These are phyloP conservation scores for Graphilbum sp. DNA, from an alignment of 2,329 filamentous ascomycete genomes.

Conservation along the genomic window DNA sequence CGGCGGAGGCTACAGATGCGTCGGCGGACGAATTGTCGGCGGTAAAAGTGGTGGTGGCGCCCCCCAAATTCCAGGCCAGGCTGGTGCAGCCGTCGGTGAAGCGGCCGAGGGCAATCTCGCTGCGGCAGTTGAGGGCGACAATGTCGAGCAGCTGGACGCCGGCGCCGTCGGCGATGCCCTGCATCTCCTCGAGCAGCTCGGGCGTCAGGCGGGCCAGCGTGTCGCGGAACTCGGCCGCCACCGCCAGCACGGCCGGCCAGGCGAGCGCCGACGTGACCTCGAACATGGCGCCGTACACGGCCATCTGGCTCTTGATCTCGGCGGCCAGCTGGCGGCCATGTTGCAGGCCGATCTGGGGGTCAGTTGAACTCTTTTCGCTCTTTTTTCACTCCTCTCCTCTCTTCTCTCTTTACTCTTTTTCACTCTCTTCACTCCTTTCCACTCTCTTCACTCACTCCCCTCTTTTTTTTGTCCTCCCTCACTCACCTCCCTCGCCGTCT, in stretches of 20 bases:
- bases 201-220: neutral
- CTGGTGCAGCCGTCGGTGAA: constrained; percentile 41
- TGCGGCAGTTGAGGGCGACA: constrained; percentile 38
- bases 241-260: neutral
- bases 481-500: neutral
- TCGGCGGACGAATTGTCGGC: too few species aligned
- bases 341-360: neutral
- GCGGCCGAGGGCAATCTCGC: constrained; percentile 39
- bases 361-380: too few species aligned
- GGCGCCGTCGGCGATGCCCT: constrained; percentile 31
- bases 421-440: too few species aligned
- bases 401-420: too few species aligned
- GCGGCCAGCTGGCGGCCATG: neutral
- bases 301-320: neutral
- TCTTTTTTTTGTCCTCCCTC: too few species aligned
- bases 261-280: neutral
- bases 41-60: too few species aligned
- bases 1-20: too few species aligned
- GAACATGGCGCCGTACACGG: neutral
- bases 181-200: constrained; percentile 20
- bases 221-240: neutral
- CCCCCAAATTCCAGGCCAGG: constrained; percentile 28
- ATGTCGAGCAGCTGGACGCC: constrained; percentile 29
- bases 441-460: too few species aligned
- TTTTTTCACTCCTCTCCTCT: too few species aligned